Evolutionary conservation across 2,329 filamentous ascomycete genomes (phyloP).

Genomic region (Rhexocercosporidium sp.): DNA sequence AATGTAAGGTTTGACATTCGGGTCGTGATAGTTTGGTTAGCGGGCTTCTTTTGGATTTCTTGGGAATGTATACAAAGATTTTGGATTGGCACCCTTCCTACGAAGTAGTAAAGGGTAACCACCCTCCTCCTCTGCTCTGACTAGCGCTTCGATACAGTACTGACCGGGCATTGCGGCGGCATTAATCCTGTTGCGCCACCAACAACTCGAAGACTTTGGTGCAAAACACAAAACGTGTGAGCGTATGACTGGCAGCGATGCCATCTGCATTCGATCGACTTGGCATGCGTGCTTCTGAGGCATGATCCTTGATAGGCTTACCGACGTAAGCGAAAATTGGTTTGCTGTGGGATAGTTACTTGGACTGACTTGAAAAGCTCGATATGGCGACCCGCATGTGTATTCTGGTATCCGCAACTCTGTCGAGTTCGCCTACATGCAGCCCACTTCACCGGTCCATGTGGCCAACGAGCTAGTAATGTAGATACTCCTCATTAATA

Average conservation of each 20-base stretch:
- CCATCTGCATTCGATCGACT: slow-evolving; percentile 8
- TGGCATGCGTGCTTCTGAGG: slow-evolving; percentile 3
- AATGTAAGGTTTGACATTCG: slow-evolving; percentile 21
- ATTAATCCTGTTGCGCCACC: slow-evolving; percentile 7
- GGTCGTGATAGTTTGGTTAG: slow-evolving; percentile 9
- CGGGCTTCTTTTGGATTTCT: slow-evolving; percentile 1
- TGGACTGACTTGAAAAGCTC: slow-evolving; percentile 2
- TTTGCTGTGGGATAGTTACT: background rate
- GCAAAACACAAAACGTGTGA: slow-evolving; percentile 3
- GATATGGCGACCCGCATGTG: slow-evolving; percentile 2
- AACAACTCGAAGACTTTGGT: slow-evolving; percentile 9
- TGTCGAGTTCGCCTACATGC: background rate
- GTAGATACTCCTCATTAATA: background rate
- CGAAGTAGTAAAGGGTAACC: background rate
- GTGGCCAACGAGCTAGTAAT: background rate
- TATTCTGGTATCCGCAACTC: slow-evolving; percentile 1
- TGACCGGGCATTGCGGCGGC: background rate
- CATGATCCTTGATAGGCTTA: slow-evolving; percentile 3
- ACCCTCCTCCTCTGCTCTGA: background rate
- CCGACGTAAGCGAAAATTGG: background rate
- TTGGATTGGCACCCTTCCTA: slow-evolving; percentile 3
- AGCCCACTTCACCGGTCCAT: background rate
- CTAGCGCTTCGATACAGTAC: background rate
- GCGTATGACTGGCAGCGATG: slow-evolving; percentile 4
- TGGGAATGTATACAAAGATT: background rate